These are phyloP conservation scores for Coniosporium apollinis DNA, from an alignment of 495 filamentous ascomycete species.

Conservation along the genomic window DNA sequence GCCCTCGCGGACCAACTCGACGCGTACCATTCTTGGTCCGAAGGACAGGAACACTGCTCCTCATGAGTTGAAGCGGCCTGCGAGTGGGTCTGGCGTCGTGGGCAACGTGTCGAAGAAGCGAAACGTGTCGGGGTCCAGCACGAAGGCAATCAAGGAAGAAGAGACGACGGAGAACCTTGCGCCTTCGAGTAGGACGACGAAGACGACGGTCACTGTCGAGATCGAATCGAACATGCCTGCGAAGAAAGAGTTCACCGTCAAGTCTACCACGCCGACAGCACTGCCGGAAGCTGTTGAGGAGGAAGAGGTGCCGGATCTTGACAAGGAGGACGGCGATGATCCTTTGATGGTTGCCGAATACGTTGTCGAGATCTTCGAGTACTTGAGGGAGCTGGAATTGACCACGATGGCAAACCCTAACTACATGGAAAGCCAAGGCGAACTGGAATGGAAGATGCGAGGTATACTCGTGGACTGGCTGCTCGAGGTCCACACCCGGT, in stretches of 20 bases:
- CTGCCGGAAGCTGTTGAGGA: constrained; percentile 9
- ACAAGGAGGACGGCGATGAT: constrained; percentile 76
- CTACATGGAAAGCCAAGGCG: constrained; percentile 86
- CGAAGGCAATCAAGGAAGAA: constrained; percentile 42
- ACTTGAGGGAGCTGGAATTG: constrained; percentile 73
- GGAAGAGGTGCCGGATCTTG: constrained; percentile 49
- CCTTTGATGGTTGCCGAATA: constrained; percentile 97
- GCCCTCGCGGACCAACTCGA: constrained; percentile 42
- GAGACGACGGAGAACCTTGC: constrained; percentile 39
- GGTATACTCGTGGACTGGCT: constrained; percentile 97
- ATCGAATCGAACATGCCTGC: constrained; percentile 6
- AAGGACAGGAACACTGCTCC: constrained; percentile 40
- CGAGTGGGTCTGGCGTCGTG: constrained; percentile 51
- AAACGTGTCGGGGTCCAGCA: constrained; percentile 31
- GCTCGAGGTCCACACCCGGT: constrained; percentile 93
- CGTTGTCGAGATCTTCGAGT: constrained; percentile 93
- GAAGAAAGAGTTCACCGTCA: constrained; percentile 11
- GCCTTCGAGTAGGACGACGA: constrained; percentile 31
- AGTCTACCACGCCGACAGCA: constrained; percentile 5
- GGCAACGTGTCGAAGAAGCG: constrained; percentile 45
- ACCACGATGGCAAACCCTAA: constrained; percentile 72
- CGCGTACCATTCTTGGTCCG: constrained; percentile 40
- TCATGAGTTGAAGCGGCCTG: constrained; percentile 50
- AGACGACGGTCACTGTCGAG: constrained; percentile 8
- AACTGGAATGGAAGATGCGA: constrained; percentile 96